phyloP scores from a whole-genome alignment of 2,329 filamentous ascomycete genomes.

The Scedosporium aurantiacum region DNA sequence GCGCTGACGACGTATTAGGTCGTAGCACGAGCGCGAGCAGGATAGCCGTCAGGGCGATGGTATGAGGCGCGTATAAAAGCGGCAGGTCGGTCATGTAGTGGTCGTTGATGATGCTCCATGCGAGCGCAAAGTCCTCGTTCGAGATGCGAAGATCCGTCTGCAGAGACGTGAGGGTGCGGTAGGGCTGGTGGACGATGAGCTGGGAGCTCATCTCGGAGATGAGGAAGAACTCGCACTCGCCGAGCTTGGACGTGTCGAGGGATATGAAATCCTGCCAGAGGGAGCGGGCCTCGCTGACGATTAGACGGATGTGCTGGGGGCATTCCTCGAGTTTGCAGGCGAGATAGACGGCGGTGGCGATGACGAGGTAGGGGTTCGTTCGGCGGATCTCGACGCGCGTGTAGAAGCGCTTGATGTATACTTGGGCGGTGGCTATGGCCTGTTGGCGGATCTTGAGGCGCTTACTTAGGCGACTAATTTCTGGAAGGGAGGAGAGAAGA shows the following conservation, averaged over 20 bases:
- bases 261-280: slow-evolving; percentile 73
- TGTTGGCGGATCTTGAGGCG: slow-evolving; percentile 80
- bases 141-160: slow-evolving; percentile 58
- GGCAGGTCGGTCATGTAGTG: slow-evolving; percentile 89
- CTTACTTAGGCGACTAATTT: slow-evolving; percentile 73
- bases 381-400: slow-evolving; percentile 79
- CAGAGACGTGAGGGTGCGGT: slow-evolving; percentile 66
- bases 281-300: slow-evolving; percentile 74
- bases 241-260: slow-evolving; percentile 71
- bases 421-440: slow-evolving; percentile 82
- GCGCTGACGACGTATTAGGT: slow-evolving; percentile 30
- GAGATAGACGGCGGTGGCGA: slow-evolving; percentile 88
- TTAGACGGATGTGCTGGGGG: slow-evolving; percentile 87
- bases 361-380: slow-evolving; percentile 85
- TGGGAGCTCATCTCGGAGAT: slow-evolving; percentile 88
- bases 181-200: slow-evolving; percentile 83
- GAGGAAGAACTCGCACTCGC: slow-evolving; percentile 87
- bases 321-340: slow-evolving; percentile 98
- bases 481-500: slow-evolving; percentile 30
- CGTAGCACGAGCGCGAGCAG: slow-evolving; percentile 75
- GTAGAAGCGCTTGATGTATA: slow-evolving; percentile 93
- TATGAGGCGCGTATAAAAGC: slow-evolving; percentile 73
- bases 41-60: slow-evolving; percentile 77
- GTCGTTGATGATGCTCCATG: slow-evolving; percentile 81
- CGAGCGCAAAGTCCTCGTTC: slow-evolving; percentile 67